Evolutionary conservation across 2,329 filamentous ascomycete genomes (phyloP).

Genomic region (Ophiosphaerella narmari): DNA sequence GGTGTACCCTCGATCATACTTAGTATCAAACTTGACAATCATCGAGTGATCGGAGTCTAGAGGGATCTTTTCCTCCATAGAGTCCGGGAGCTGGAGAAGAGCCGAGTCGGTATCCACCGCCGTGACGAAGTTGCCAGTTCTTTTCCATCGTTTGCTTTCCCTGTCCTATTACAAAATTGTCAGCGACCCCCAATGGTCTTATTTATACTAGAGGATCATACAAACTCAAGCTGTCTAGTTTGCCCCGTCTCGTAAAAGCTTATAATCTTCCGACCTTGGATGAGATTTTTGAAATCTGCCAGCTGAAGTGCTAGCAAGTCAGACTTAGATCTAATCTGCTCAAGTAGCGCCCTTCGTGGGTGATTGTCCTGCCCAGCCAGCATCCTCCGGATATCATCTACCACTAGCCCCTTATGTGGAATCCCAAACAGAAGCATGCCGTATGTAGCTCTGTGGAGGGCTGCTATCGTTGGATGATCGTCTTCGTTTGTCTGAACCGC

Average conservation of each 20-base stretch:
- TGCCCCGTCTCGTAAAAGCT: constrained; percentile 19
- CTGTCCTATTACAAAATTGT: too few relatives aligned
- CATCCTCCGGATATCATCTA: constrained; percentile 13
- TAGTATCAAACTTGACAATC: constrained; percentile 31
- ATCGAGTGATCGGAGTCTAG: constrained; percentile 24
- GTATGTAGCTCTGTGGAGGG: too few relatives aligned
- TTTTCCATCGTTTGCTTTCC: too few relatives aligned
- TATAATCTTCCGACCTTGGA: neutral
- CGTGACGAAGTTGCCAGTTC: too few relatives aligned
- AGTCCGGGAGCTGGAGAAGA: constrained; percentile 20
- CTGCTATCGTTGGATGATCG: too few relatives aligned
- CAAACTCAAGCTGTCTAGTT: constrained; percentile 21
- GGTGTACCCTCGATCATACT: too few relatives aligned
- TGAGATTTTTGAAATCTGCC: neutral
- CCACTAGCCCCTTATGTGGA: constrained; percentile 12
- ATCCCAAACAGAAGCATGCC: constrained; percentile 17
- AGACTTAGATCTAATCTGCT: too few relatives aligned
- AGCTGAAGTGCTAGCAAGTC: neutral
- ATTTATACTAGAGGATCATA: constrained; percentile 9
- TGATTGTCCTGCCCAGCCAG: too few relatives aligned
- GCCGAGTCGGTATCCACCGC: neutral
- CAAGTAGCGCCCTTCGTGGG: too few relatives aligned
- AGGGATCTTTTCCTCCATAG: constrained; percentile 24
- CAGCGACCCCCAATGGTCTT: too few relatives aligned
- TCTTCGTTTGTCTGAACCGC: too few relatives aligned